Base-by-base conservation (phyloP, 352 stramenopile genomes). In the Phytophthora foliorum region DNA sequence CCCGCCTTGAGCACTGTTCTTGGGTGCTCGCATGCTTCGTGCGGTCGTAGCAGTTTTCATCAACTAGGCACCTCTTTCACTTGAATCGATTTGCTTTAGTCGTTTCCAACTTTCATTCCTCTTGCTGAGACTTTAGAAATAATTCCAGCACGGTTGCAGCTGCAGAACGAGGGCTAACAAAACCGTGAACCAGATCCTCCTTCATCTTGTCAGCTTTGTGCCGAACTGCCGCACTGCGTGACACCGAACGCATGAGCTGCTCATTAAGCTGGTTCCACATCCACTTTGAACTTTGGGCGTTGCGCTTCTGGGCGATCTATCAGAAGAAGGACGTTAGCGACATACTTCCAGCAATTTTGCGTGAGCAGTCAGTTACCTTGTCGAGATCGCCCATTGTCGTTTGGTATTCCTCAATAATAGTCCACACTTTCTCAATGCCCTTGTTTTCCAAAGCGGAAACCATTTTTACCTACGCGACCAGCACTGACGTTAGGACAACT, bases 211-310 rank as follows among this genome's bases (percentile, higher is more conserved):
- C 67, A 32, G 82, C 82, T 44, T 89, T 81, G 17, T 72, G 51
- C 41, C 71, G 74, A 36, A 91, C 82, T 11, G 76, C 57, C 34
- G 53, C 49, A 67, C 78, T 83, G 46, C 72, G 75, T 10, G 81
- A 81, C 17, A 91, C 82, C 2, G 80, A 79, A 32, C 76, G 67
- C 84, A 93, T 91, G 42, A 93, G 78, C 53, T 93, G 82, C 69
- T 91, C 80, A 46, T 90, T 87, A 29, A 93, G 68, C 51, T 92
- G 81, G 60, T 90, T 92, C 86, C 82, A 91, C 80, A 93, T 90
- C 85, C 85, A 93, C 61, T 90, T 92, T 29, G 84, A 90, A 58
- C 79, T 90, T 74, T 93, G 86, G 3, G 63, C 51, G 48, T 88
- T 90, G 46, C 83, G 83, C 67, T 93, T 93, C 27, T 74, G 58